These are phyloP conservation scores for Alternaria sp. DNA, from an alignment of 2,329 filamentous ascomycete species.

Conservation along the genomic window DNA sequence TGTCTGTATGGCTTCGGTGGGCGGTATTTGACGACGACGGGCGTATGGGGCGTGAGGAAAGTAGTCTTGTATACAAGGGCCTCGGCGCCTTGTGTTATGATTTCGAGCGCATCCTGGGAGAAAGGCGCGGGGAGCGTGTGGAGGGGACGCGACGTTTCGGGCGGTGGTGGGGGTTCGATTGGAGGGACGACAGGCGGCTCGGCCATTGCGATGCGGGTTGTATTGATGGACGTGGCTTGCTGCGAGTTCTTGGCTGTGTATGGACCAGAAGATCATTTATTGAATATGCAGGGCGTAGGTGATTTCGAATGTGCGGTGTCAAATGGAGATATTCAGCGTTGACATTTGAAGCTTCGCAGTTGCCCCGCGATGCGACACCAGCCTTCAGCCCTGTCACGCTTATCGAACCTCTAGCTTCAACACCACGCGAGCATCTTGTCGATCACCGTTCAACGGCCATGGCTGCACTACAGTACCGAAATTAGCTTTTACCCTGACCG, in stretches of 20 bases:
- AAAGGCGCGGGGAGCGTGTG: conserved; percentile 40
- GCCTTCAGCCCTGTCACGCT: conserved; percentile 15
- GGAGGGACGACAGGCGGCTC: conserved; percentile 28
- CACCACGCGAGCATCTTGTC: conserved; percentile 17
- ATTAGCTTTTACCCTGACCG: neutral
- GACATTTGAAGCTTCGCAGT: neutral
- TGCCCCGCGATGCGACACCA: conserved; percentile 19
- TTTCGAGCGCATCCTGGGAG: conserved; percentile 64
- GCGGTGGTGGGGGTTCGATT: conserved; percentile 24
- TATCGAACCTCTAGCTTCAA: conserved; percentile 21
- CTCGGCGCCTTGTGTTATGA: conserved; percentile 94
- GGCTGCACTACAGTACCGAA: neutral
- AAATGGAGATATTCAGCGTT: neutral
- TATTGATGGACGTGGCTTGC: neutral
- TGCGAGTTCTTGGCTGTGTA: neutral
- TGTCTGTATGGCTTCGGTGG: conserved; percentile 92
- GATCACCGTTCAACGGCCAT: conserved; percentile 17
- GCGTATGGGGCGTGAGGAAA: conserved; percentile 71
- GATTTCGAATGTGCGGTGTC: neutral
- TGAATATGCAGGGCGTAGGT: neutral
- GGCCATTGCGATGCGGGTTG: conserved; percentile 19
- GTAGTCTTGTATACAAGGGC: conserved; percentile 88
- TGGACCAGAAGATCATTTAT: neutral
- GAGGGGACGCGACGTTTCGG: conserved; percentile 27
- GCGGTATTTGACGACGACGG: conserved; percentile 87